Conservation (phyloP, 2,329 filamentous ascomycete genomes). For the Aspergillus arachidicola region DNA sequence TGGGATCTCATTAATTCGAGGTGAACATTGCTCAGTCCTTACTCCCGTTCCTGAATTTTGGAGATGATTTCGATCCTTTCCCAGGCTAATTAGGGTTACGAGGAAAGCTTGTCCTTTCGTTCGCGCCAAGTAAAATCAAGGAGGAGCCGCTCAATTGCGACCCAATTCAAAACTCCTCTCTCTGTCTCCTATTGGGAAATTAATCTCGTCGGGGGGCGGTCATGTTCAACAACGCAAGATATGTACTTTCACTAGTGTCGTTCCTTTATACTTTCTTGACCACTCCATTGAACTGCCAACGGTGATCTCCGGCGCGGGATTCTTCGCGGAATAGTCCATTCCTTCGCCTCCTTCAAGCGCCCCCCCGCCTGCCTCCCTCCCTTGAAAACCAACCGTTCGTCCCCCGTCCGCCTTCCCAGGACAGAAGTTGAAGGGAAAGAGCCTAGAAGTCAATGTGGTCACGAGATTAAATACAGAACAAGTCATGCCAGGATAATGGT, state of each 20-base stretch:
- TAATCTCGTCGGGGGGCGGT: slow-evolving; percentile 16
- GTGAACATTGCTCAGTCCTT: not conserved
- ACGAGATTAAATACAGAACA: slow-evolving; percentile 16
- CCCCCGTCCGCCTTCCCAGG: not conserved
- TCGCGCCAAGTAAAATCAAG: slow-evolving; percentile 14
- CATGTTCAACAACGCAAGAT: slow-evolving; percentile 18
- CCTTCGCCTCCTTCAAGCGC: not conserved
- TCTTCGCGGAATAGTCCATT: not conserved
- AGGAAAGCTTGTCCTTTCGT: slow-evolving; percentile 3
- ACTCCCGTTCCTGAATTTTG: not conserved
- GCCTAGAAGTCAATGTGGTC: not conserved
- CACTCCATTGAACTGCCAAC: not conserved
- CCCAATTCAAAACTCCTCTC: slow-evolving; percentile 16
- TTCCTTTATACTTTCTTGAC: slow-evolving; percentile 6
- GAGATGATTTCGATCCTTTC: not conserved
- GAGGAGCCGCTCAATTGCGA: not conserved
- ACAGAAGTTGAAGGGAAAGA: not conserved
- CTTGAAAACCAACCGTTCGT: slow-evolving; percentile 2
- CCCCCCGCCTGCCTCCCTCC: slow-evolving; percentile 5
- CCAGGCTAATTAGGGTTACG: not conserved
- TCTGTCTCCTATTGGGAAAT: slow-evolving; percentile 7
- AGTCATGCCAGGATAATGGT: slow-evolving; percentile 43
- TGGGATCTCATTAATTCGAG: not conserved
- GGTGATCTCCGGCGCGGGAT: slow-evolving; percentile 1
- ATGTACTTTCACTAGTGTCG: slow-evolving; percentile 9